phyloP scores from a whole-genome alignment of 2,329 filamentous ascomycete genomes.

The Aspergillus flavus region DNA sequence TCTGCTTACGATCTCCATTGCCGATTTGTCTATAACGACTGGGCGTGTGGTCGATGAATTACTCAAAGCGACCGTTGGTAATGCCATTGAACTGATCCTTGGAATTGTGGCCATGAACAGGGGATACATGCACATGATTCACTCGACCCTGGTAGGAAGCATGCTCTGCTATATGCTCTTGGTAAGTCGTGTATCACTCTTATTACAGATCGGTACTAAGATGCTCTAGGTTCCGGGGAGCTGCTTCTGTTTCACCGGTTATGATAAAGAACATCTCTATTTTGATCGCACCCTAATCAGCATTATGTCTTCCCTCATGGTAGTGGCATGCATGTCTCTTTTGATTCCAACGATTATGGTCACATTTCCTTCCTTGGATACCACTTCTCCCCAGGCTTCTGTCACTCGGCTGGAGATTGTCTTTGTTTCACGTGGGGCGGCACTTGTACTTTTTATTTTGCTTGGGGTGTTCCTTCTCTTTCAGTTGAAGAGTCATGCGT shows the following conservation, averaged over 20 bases:
- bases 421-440: constrained; percentile 13
- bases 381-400: constrained; percentile 1
- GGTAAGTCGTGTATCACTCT: constrained; percentile 45
- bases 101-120: constrained; percentile 71
- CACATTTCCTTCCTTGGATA: constrained; percentile 18
- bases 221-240: constrained; percentile 17
- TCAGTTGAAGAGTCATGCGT: constrained; percentile 18
- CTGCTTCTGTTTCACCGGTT: constrained; percentile 18
- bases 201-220: background rate
- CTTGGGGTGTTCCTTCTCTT: constrained; percentile 19
- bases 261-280: constrained; percentile 19
- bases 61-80: constrained; percentile 83
- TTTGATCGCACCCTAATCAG: constrained; percentile 23
- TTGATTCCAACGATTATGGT: constrained; percentile 21
- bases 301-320: constrained; percentile 25
- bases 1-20: constrained; percentile 76
- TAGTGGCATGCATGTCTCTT: constrained; percentile 22
- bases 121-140: constrained; percentile 73
- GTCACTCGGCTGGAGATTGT: constrained; percentile 13
- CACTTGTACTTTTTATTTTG: constrained; percentile 15
- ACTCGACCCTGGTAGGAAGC: constrained; percentile 82
- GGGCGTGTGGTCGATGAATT: constrained; percentile 80
- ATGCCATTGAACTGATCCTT: constrained; percentile 81
- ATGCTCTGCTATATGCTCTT: constrained; percentile 83
- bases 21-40: constrained; percentile 65